Evolutionary conservation across 2,329 filamentous ascomycete species (phyloP).

Genomic region (Claviceps sp.): DNA sequence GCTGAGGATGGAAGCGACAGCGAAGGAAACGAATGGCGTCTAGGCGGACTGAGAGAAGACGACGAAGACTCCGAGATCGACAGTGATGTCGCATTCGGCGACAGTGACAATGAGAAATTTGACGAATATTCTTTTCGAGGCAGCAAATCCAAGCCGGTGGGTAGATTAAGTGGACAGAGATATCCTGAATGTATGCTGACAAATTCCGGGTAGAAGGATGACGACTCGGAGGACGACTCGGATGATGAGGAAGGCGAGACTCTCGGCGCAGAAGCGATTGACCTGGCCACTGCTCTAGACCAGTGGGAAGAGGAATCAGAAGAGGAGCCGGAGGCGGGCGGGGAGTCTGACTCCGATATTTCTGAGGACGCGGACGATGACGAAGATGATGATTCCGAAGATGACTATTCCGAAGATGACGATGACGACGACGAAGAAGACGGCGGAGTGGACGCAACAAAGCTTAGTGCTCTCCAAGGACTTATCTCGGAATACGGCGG

Average conservation of each 20-base stretch:
- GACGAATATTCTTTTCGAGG: constrained; percentile 53
- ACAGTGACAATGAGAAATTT: constrained; percentile 77
- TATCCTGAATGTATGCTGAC: not conserved
- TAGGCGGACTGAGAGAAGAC: constrained; percentile 47
- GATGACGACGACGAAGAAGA: constrained; percentile 34
- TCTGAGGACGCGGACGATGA: constrained; percentile 25
- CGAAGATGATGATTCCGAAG: constrained; percentile 15
- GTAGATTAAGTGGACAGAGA: constrained; percentile 1
- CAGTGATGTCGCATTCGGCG: constrained; percentile 70
- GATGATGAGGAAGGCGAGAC: constrained; percentile 46
- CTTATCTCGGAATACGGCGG: constrained; percentile 58
- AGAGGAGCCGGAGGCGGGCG: constrained; percentile 33
- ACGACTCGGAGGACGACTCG: constrained; percentile 38
- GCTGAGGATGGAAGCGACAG: constrained; percentile 70
- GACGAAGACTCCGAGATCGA: constrained; percentile 53
- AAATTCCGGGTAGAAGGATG: not conserved
- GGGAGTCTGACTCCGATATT: constrained; percentile 27
- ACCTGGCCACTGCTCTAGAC: constrained; percentile 43
- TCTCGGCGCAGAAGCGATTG: constrained; percentile 45
- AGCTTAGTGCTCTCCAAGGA: constrained; percentile 51
- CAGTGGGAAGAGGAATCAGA: constrained; percentile 37
- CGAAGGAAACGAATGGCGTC: constrained; percentile 72
- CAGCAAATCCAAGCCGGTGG: constrained; percentile 23
- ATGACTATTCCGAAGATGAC: constrained; percentile 32
- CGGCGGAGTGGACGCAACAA: constrained; percentile 35